Evolutionary conservation across 768 basidiomycete genomes (phyloP).

Genomic region (Boletus eberwhitei): DNA sequence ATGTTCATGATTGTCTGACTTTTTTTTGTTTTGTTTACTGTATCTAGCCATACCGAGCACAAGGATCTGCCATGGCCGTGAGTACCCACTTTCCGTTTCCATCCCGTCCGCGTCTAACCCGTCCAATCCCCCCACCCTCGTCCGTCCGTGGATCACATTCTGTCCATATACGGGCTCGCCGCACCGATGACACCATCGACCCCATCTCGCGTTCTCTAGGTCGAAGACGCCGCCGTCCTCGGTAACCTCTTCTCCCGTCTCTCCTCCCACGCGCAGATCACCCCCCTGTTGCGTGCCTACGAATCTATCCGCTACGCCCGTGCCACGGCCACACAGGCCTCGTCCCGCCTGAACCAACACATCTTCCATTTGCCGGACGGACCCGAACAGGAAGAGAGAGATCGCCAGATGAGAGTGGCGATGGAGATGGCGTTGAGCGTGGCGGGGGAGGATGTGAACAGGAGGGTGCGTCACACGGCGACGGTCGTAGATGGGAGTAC

Average conservation of each 20-base stretch:
- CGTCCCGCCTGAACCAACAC: conserved; percentile 48
- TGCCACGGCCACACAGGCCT: conserved; percentile 45
- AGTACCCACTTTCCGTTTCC: conserved; percentile 7
- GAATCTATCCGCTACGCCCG: conserved; percentile 49
- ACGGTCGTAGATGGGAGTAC: neutral
- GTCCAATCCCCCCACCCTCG: neutral
- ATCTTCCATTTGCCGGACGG: conserved; percentile 59
- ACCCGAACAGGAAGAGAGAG: conserved; percentile 47
- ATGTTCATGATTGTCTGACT: neutral
- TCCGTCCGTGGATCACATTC: neutral
- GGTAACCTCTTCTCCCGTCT: conserved; percentile 51
- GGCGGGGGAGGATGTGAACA: conserved; percentile 9
- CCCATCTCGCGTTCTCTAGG: conserved; percentile 12
- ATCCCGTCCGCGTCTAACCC: neutral
- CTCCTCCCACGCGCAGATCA: conserved; percentile 40
- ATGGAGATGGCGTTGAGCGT: conserved; percentile 40
- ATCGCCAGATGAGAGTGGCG: conserved; percentile 46
- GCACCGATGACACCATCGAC: neutral
- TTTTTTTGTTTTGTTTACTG: neutral
- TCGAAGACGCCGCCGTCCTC: conserved; percentile 39
- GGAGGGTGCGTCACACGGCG: conserved; percentile 10
- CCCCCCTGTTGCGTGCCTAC: conserved; percentile 48
- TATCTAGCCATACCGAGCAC: conserved; percentile 47
- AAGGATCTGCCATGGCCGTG: conserved; percentile 55
- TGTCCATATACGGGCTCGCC: neutral